Evolutionary conservation across 2,329 filamentous ascomycete genomes (phyloP), one percentile per base, ranked within the genome.

Genomic region (Aspergillus pseudonomiae): DNA sequence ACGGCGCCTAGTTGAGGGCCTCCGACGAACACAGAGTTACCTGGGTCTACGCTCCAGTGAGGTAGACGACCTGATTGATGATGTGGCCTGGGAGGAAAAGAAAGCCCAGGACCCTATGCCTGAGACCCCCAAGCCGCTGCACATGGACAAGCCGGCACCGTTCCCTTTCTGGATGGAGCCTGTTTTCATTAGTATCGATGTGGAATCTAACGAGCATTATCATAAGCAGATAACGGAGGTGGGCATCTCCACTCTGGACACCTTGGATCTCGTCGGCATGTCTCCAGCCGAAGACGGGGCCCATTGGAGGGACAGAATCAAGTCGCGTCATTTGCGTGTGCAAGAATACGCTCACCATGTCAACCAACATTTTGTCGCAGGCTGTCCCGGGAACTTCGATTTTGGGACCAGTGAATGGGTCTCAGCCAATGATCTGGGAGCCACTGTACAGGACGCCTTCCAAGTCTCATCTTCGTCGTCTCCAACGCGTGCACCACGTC

Each of bases 161-260:
- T 84, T 82, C 63, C 63, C 75, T 0, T 83, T 84, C 58, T 85
- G 88, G 32, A 71, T 77, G 12, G 80, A 83, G n/a, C 83, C 87
- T 0, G 83, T 96, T 9, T 90, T 97, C 69, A 82, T 97, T 63
- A 88, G 86, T 65, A 82, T 98, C 52, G 95, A 99, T 70, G 81
- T 95, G 36, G 95, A 99, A 77, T 88, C 90, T 1, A 92, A 89
- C 63, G 95, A 99, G 75, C 78, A 80, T 26, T 82, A 86, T 52
- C 85, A 88, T 14, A 80, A 83, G 39, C 81, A 86, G 14, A 85
- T 98, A 63, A 96, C 94, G 0, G 95, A 99, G 76, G 84, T 99
- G 45, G 95, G 95, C 0, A 82, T 99, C 46, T 89, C 92, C 1
- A 89, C 89, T 3, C 82, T 98, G 0, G 93, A 98, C 74, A 93